A percentile compares a stretch with the other conserved stretches of the same genome.
Conservation (phyloP, 345 rosid species). For the Eucalyptus curtisii region DNA sequence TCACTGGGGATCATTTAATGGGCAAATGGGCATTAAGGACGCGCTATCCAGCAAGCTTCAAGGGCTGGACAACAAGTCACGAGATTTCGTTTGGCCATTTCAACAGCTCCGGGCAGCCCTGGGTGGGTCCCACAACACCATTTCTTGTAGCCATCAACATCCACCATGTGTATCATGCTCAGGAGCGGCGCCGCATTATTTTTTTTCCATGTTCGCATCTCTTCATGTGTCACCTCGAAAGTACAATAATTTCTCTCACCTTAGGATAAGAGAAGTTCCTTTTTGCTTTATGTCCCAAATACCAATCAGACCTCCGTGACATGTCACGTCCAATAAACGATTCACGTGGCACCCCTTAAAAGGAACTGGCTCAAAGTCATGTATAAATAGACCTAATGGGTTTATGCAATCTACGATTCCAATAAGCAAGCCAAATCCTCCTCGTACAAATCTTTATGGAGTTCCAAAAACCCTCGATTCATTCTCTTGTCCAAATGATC, state of each 20-base stretch:
- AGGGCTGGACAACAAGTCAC: too few species aligned
- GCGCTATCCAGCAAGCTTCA: too few species aligned
- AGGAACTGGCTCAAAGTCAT: neutral
- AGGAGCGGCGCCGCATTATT: neutral
- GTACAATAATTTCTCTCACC: neutral
- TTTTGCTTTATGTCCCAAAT: neutral
- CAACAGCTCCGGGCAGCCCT: neutral
- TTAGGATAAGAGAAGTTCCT: neutral
- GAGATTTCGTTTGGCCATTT: too few species aligned
- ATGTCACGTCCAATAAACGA: neutral
- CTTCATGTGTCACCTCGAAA: neutral
- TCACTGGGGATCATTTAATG: too few species aligned
- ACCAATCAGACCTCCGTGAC: neutral
- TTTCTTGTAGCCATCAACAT: neutral
- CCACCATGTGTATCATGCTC: neutral
- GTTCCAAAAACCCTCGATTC: neutral
- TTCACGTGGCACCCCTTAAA: neutral
- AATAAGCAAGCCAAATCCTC: neutral
- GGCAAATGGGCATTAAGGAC: too few species aligned
- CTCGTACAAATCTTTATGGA: slow-evolving; percentile 1
- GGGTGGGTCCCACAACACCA: neutral
- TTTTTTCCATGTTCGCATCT: fast-evolving
- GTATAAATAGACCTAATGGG: neutral
- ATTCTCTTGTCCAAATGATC: neutral
- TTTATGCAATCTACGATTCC: neutral